Base-by-base conservation (phyloP, 441 rosid genomes). In the Bruguiera hainesii region DNA sequence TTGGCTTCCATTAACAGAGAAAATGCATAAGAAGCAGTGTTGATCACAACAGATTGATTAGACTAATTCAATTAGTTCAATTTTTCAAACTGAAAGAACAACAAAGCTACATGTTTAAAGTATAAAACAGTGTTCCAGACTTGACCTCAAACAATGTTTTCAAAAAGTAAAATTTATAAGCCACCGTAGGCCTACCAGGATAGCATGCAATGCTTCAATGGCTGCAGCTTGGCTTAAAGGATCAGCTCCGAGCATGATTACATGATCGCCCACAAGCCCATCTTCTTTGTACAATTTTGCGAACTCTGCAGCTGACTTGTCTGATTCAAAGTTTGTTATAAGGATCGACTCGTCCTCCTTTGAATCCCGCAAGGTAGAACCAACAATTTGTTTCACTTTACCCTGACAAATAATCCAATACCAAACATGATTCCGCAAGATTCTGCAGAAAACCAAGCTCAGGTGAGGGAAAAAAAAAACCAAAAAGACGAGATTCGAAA, bases 371-470 rank as follows among this genome's bases (percentile, higher is more conserved):
- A 91, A 87, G 16, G 93, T 95, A 2, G 98, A 90, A 64, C 99
- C 99, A 75, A 94, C 97, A 79, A 91, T 94, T 79, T 91, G 97
- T 75, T 91, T 94, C 81, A 94, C 98, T 79, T 91, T 94, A 29
- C 99, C 97, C 91, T 89, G 75, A 71, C 66, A 15, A 64, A 20
- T 16, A 67, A 49, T 18, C 25, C 19, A 51, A 51, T 2, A 51
- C 0, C 11, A 6, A 51, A 51, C n/a, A 7, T 35, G 42, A 35
- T 35, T 35, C 42, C 42, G 42, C 9, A 76, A 56, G 74, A 53
- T 64, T 75, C 92, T 88, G 71, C 69, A 63, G 63, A 8, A 63
- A 25, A 50, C 66, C 69, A 28, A 29, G 25, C 4, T 15, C 5
- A 68, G 3, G 26, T 21, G 7, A 21, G 21, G 21, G 48, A 1